Conservation (phyloP, 192 early-diverging fungal species). For the Dimargaris xerosporica region DNA sequence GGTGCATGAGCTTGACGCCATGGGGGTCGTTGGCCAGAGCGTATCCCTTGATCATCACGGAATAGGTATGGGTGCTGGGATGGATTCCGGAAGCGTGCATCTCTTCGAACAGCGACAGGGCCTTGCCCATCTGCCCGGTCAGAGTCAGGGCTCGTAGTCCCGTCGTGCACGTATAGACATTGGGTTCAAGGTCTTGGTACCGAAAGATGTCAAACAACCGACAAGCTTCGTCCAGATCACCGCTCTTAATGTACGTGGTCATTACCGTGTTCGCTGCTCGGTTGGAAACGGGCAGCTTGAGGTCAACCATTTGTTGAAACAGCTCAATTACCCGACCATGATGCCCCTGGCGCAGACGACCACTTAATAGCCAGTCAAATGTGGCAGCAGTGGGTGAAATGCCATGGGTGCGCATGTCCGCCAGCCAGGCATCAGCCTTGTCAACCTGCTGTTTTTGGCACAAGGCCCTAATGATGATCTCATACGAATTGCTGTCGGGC, state of each 20-base stretch:
- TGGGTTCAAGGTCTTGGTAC: neutral
- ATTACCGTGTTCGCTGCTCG: neutral
- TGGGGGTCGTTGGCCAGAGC: neutral
- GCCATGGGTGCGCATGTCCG: neutral
- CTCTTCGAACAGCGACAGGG: conserved; percentile 6
- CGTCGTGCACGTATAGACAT: conserved; percentile 5
- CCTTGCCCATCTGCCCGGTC: neutral
- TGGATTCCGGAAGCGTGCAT: neutral
- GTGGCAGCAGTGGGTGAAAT: neutral
- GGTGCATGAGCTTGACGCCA: conserved; percentile 4
- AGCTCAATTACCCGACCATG: neutral
- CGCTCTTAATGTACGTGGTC: conserved; percentile 1
- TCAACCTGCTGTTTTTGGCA: neutral
- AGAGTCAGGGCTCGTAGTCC: neutral
- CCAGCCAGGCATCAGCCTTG: neutral
- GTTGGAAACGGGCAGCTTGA: neutral
- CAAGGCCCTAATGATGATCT: neutral
- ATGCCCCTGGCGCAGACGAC: neutral
- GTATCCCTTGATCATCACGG: conserved; percentile 10
- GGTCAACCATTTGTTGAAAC: conserved; percentile 9
- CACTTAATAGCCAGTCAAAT: neutral
- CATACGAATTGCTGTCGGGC: neutral
- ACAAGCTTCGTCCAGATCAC: conserved; percentile 2
- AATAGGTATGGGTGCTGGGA: conserved; percentile 6
- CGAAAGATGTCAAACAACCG: conserved; percentile 1